A percentile compares a stretch with the other conserved stretches of the same genome.
Evolutionary conservation across 305 asterid genomes (phyloP).

Genomic region (Euphrasia arctica): DNA sequence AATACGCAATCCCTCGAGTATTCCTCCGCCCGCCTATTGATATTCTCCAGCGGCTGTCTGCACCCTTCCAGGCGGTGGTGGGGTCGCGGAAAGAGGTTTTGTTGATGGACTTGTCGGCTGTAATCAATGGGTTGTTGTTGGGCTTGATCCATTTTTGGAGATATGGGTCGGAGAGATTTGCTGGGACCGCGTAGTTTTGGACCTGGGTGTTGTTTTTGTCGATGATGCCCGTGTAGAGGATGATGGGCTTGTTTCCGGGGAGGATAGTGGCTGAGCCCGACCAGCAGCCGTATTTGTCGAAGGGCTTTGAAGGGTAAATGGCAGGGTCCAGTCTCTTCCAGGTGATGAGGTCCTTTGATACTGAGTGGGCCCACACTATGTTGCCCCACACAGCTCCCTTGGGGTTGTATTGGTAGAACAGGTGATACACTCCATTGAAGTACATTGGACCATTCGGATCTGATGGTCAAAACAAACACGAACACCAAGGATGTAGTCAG

Average conservation of each 20-base stretch:
- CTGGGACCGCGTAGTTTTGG: constrained; percentile 56
- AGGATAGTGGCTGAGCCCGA: constrained; percentile 56
- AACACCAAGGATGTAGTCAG: constrained; percentile 21
- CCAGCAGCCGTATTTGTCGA: constrained; percentile 48
- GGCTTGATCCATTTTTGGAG: constrained; percentile 50
- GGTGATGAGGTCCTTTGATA: constrained; percentile 42
- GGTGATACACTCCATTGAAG: constrained; percentile 46
- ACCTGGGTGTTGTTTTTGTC: constrained; percentile 39
- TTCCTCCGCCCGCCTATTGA: constrained; percentile 28
- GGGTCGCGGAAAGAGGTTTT: constrained; percentile 51
- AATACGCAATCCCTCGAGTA: constrained; percentile 29
- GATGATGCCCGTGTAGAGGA: constrained; percentile 52
- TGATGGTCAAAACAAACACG: constrained; percentile 30
- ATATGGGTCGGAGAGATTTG: constrained; percentile 41
- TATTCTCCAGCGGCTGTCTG: constrained; percentile 41
- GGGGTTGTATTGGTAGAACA: constrained; percentile 52
- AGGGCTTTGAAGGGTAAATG: constrained; percentile 39
- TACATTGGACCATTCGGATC: constrained; percentile 63
- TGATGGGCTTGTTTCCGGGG: constrained; percentile 47
- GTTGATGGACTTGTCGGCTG: constrained; percentile 28
- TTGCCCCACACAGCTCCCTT: constrained; percentile 51
- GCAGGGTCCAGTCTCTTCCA: constrained; percentile 38
- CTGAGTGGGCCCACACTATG: constrained; percentile 56
- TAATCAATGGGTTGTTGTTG: constrained; percentile 41
- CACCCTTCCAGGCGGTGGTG: constrained; percentile 47